phyloP scores from a whole-genome alignment of 768 basidiomycete genomes.

The Tylopilus sp. region DNA sequence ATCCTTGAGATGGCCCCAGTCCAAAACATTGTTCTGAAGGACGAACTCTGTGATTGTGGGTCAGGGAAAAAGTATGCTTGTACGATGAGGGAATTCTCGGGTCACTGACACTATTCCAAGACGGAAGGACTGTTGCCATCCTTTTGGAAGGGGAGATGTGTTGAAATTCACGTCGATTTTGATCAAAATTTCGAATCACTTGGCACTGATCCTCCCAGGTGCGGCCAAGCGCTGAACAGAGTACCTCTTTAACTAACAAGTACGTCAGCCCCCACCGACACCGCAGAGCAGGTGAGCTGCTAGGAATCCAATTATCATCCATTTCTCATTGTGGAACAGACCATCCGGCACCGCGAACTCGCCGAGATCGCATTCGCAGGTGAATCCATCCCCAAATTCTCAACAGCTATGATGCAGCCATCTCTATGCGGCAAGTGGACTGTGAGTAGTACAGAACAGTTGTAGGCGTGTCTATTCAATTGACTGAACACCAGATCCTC shows the following conservation, averaged over 20 bases:
- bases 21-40: constrained; percentile 67
- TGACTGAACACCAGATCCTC: constrained; percentile 49
- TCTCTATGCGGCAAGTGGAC: constrained; percentile 83
- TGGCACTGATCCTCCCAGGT: constrained; percentile 85
- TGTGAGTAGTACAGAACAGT: constrained; percentile 40
- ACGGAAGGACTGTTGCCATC: constrained; percentile 57
- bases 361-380: constrained; percentile 61
- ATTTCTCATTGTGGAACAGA: constrained; percentile 21
- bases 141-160: constrained; percentile 45
- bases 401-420: constrained; percentile 57
- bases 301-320: neutral
- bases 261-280: constrained; percentile 60
- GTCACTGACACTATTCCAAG: constrained; percentile 33
- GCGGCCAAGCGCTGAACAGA: constrained; percentile 35
- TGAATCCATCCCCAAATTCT: constrained; percentile 53
- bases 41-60: constrained; percentile 72
- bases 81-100: neutral
- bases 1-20: constrained; percentile 63
- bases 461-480: neutral
- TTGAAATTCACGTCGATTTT: constrained; percentile 80
- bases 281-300: constrained; percentile 55
- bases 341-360: constrained; percentile 57
- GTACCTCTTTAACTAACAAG: constrained; percentile 1
- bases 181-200: constrained; percentile 86
- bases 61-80: constrained; percentile 50